Base-by-base conservation (phyloP, 208 protist species). In the Tetramitus jugosus region DNA sequence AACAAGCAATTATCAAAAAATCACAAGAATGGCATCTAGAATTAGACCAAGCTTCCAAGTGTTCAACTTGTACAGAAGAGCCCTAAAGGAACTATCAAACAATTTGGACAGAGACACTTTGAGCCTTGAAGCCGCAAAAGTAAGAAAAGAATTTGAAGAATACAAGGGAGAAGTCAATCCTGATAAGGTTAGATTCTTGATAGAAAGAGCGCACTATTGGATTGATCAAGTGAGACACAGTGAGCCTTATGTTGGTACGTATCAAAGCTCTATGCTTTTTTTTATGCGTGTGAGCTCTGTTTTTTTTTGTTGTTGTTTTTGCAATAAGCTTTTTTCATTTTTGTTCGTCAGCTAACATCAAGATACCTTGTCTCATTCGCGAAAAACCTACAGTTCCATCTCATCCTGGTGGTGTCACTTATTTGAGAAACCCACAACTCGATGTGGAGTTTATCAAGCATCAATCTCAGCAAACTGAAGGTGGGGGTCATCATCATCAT, bases 31-130 rank as follows among this genome's bases (percentile, higher is more conserved):
- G n/a, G n/a, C n/a, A n/a, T n/a, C n/a, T n/a, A n/a, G n/a, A n/a
- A n/a, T n/a, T n/a, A n/a, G n/a, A n/a, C n/a, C n/a, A n/a, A n/a
- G n/a, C n/a, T n/a, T n/a, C n/a, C n/a, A n/a, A n/a, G n/a, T n/a
- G n/a, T 69, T 69, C 35, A 39, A 45, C 13, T 69, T 69, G 17
- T 69, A 69, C 39, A 69, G 62, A 69, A 69, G 62, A 69, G 39
- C 62, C 14, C 35, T 69, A 8, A 7, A 37, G 29, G 62, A 39
- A 39, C 20, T 69, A 29, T 69, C 62, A 8, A 26, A 69, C 33
- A 39, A 29, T 69, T 13, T 20, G 35, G 62, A 69, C 2, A 8
- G 62, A 17, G 62, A 69, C 31, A 3, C 31, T 31, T 43, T 69
- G 4, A 43, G 33, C 13, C 8, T 39, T 2, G 62, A 69, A 69